Evolutionary conservation across 75 land plant species (phyloP).

Genomic region (Pinus taeda): DNA sequence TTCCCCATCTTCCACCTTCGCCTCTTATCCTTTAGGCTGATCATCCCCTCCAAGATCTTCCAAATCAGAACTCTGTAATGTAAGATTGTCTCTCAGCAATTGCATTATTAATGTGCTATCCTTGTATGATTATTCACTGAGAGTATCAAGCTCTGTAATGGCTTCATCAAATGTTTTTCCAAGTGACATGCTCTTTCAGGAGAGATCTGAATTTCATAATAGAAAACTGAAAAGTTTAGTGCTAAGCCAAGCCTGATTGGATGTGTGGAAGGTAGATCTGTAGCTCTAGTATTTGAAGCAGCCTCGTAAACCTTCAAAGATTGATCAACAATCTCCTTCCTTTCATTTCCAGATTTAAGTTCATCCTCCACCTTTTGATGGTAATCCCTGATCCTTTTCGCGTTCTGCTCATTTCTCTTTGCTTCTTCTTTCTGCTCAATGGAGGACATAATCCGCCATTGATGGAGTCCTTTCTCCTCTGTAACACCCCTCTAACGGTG

Average conservation of each 20-base stretch:
- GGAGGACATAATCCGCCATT: conserved; percentile 82
- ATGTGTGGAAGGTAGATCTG: conserved; percentile 74
- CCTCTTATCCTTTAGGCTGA: conserved; percentile 5
- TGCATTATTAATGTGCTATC: conserved; percentile 77
- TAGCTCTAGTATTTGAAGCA: conserved; percentile 52
- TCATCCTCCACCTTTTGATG: conserved; percentile 89
- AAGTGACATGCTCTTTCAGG: conserved; percentile 75
- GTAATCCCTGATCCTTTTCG: conserved; percentile 69
- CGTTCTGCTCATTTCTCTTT: conserved; percentile 86
- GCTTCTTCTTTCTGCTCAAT: conserved; percentile 92
- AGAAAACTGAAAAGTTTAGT: conserved; percentile 81
- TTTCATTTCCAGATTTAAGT: conserved; percentile 68
- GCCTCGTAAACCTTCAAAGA: conserved; percentile 83
- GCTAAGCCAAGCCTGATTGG: conserved; percentile 87
- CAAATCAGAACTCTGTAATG: conserved; percentile 71
- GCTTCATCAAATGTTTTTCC: conserved; percentile 79
- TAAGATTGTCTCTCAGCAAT: conserved; percentile 65
- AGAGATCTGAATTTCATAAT: conserved; percentile 74
- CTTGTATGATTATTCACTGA: conserved; percentile 74
- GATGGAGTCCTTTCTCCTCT: too few relatives aligned
- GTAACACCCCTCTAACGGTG: too few relatives aligned
- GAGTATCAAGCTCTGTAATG: conserved; percentile 63
- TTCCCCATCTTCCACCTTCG: neutral
- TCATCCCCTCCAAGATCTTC: conserved; percentile 48
- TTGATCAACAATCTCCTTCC: conserved; percentile 81